These are phyloP conservation scores for Mycena indigotica DNA, from an alignment of 768 basidiomycete genomes.

Conservation along the genomic window DNA sequence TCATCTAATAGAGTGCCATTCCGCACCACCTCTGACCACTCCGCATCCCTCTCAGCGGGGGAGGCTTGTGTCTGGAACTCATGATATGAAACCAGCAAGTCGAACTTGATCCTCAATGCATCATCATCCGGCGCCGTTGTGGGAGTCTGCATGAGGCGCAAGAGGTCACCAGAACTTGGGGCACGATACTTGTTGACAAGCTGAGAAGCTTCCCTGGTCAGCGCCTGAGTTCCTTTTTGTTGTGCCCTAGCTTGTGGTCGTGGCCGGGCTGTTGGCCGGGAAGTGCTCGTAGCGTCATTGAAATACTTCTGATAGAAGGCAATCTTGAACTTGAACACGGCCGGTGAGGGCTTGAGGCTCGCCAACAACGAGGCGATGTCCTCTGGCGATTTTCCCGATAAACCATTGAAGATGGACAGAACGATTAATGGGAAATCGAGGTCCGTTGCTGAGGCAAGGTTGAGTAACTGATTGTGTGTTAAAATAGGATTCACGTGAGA, in stretches of 20 bases:
- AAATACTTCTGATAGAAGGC: constrained; percentile 42
- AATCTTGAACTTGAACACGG: constrained; percentile 43
- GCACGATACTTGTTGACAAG: constrained; percentile 30
- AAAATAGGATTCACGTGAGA: not conserved
- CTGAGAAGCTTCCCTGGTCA: constrained; percentile 21
- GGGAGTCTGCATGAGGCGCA: constrained; percentile 25
- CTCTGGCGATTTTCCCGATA: constrained; percentile 32
- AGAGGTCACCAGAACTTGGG: constrained; percentile 29
- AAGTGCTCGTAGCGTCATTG: constrained; percentile 25
- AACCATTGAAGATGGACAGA: constrained; percentile 37
- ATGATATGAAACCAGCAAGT: constrained; percentile 36
- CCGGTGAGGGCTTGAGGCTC: constrained; percentile 35
- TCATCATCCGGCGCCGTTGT: constrained; percentile 15
- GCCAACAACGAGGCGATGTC: constrained; percentile 34
- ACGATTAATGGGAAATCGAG: constrained; percentile 42
- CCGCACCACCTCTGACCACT: constrained; percentile 32
- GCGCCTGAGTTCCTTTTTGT: constrained; percentile 27
- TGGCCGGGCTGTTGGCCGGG: constrained; percentile 18
- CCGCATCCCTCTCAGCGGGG: constrained; percentile 28
- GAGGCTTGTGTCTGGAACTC: constrained; percentile 32
- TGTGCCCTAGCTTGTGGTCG: constrained; percentile 37
- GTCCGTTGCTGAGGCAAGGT: constrained; percentile 39
- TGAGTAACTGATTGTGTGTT: constrained; percentile 36
- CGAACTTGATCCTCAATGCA: constrained; percentile 32
- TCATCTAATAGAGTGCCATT: constrained; percentile 30